Conservation (phyloP, 2,329 filamentous ascomycete species). For the Xylaria sp. region DNA sequence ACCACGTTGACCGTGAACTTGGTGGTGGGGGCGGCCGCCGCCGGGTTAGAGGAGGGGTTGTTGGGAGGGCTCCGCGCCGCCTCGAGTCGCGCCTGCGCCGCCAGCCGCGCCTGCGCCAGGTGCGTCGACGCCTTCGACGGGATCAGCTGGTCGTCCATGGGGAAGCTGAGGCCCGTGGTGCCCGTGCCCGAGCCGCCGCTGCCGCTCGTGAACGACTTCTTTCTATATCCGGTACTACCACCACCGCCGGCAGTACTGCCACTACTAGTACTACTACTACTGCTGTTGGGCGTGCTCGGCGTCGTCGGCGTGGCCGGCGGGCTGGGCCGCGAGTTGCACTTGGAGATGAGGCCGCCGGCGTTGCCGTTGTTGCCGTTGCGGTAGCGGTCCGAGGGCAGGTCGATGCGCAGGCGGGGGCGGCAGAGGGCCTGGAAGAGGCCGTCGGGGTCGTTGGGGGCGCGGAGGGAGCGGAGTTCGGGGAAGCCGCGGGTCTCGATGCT, state of each 20-base stretch:
- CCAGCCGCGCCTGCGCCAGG: constrained; percentile 57
- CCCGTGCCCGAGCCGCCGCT: constrained; percentile 8
- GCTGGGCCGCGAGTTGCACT: constrained; percentile 28
- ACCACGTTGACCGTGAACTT: constrained; percentile 62
- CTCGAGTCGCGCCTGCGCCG: constrained; percentile 68
- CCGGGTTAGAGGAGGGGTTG: no score
- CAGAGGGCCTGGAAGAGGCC: constrained; percentile 72
- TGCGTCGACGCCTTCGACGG: constrained; percentile 45
- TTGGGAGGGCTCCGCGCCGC: no score
- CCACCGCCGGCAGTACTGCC: no score
- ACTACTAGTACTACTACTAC: no score
- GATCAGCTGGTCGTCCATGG: constrained; percentile 30
- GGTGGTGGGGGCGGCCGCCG: constrained; percentile 52
- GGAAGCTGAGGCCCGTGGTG: constrained; percentile 30
- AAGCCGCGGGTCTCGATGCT: constrained; percentile 66
- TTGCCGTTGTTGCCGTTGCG: no score
- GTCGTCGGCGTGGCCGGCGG: constrained; percentile 41
- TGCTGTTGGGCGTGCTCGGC: constrained; percentile 33
- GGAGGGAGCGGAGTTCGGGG: constrained; percentile 60
- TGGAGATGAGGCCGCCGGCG: constrained; percentile 30
- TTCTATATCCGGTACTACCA: no score
- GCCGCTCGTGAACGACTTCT: no score
- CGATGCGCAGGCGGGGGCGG: constrained; percentile 59
- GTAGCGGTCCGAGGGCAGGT: constrained; percentile 55
- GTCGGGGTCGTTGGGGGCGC: constrained; percentile 69